Conservation (phyloP, 2,329 filamentous ascomycete species). For the Colletotrichum salicis region DNA sequence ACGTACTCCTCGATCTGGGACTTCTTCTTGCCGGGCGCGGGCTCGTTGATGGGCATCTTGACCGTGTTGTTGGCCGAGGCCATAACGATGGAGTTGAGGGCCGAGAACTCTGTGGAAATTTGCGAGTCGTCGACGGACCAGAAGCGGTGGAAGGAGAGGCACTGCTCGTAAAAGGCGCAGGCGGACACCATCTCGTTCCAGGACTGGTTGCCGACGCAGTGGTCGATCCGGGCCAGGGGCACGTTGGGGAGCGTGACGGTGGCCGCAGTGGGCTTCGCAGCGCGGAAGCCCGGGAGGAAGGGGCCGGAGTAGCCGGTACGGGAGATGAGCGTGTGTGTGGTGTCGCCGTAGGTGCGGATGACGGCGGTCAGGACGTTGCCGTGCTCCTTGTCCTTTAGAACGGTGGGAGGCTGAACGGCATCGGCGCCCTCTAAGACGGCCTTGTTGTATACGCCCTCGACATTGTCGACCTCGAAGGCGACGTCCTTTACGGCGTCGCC, state of each 20-base stretch:
- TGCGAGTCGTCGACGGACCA: constrained; percentile 95
- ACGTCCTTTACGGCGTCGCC: constrained; percentile 96
- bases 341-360: constrained; percentile 93
- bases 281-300: constrained; percentile 86
- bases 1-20: constrained; percentile 96
- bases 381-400: constrained; percentile 64
- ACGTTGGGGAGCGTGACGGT: constrained; percentile 68
- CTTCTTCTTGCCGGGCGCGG: constrained; percentile 87
- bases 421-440: constrained; percentile 74
- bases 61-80: constrained; percentile 83
- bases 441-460: constrained; percentile 79
- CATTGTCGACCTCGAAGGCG: constrained; percentile 92
- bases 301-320: constrained; percentile 74
- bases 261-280: constrained; percentile 54
- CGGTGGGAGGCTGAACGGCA: constrained; percentile 70
- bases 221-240: constrained; percentile 81
- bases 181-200: constrained; percentile 86
- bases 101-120: constrained; percentile 92
- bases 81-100: constrained; percentile 91
- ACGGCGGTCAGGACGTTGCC: constrained; percentile 79
- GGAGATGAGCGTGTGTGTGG: constrained; percentile 90
- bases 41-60: constrained; percentile 99
- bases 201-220: constrained; percentile 97
- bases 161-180: constrained; percentile 82
- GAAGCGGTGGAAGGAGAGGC: constrained; percentile 94